phyloP scores from a whole-genome alignment of 257 asterid genomes.

The Anisodus acutangulus region DNA sequence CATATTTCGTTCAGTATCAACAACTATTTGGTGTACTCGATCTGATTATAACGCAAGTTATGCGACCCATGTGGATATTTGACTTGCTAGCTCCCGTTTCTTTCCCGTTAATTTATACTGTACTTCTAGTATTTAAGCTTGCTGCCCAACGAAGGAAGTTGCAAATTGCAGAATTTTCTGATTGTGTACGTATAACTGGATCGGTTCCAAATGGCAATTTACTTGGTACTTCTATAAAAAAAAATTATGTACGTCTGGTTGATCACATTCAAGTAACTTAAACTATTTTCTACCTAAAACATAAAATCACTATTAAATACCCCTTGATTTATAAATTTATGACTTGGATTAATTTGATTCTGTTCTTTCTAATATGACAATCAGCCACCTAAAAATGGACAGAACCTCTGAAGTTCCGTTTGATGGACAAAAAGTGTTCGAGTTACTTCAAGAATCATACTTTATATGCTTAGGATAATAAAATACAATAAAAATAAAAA shows the following conservation, averaged over 20 bases:
- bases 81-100: neutral
- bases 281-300: neutral
- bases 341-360: too few relatives aligned
- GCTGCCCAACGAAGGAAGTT: neutral
- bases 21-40: neutral
- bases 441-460: neutral
- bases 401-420: neutral
- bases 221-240: too few relatives aligned
- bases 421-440: neutral
- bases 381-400: neutral
- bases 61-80: neutral
- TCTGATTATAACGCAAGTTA: neutral
- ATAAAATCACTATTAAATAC: too few relatives aligned
- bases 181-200: too few relatives aligned
- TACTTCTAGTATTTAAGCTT: neutral
- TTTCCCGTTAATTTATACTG: too few relatives aligned
- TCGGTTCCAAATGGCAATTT: too few relatives aligned
- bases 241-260: too few relatives aligned
- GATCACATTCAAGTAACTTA: neutral
- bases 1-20: neutral
- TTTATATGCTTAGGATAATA: too few relatives aligned
- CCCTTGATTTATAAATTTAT: too few relatives aligned
- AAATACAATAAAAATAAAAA: too few relatives aligned
- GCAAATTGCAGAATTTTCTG: neutral
- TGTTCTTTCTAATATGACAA: too few relatives aligned